phyloP scores from a whole-genome alignment of 2,329 filamentous ascomycete species.

The Neofusicoccum sp. region DNA sequence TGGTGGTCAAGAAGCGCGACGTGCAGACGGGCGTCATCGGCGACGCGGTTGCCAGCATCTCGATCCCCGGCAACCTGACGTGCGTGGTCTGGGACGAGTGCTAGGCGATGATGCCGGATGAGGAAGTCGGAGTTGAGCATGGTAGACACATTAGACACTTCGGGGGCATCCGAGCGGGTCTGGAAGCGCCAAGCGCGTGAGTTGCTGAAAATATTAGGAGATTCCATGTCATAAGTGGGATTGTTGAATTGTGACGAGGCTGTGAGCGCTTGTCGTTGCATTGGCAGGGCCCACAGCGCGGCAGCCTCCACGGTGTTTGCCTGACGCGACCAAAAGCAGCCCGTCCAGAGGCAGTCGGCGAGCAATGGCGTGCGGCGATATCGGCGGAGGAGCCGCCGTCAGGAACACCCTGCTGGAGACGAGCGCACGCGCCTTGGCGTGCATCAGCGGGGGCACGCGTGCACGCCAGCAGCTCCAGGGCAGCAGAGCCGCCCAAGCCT shows the following conservation, averaged over 20 bases:
- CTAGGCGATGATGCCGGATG: background rate
- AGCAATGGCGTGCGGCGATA: background rate
- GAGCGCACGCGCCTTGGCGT: conserved; percentile 7
- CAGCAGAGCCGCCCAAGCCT: background rate
- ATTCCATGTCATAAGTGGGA: background rate
- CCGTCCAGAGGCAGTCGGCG: background rate
- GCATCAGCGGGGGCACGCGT: conserved; percentile 4
- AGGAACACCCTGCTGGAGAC: background rate
- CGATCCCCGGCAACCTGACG: conserved; percentile 32
- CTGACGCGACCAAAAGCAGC: background rate
- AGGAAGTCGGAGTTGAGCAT: background rate
- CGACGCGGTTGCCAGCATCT: conserved; percentile 37
- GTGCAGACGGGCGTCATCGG: conserved; percentile 59
- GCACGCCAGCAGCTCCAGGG: background rate
- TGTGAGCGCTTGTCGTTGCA: background rate
- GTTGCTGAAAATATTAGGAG: background rate
- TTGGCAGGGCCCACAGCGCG: background rate
- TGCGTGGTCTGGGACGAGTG: conserved; percentile 32
- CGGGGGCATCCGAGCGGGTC: background rate
- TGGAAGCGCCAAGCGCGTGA: background rate
- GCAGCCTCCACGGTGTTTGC: background rate
- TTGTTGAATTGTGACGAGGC: background rate
- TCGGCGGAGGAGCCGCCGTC: background rate
- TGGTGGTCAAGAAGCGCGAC: conserved; percentile 63
- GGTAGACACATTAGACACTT: background rate